Base-by-base conservation (phyloP, 2,329 filamentous ascomycete genomes). In the Cladophialophora carrionii region DNA sequence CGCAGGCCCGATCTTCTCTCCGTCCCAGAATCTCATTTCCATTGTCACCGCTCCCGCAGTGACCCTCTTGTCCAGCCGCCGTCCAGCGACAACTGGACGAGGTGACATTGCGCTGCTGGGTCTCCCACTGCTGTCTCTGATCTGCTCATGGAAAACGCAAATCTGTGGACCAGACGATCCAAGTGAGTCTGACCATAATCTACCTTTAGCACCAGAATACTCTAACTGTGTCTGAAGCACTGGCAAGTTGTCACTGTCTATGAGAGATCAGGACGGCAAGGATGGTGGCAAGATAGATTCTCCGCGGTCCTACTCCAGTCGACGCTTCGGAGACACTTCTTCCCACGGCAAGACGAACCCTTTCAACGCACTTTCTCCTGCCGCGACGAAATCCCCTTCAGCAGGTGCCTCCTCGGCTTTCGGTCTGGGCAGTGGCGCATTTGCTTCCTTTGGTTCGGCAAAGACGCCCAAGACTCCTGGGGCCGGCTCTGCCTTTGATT, bases 381-480 rank as follows among this genome's bases (percentile, higher is more conserved):
- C 90, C 73, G 87, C 86, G 67, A 85, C 84, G 57, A 86, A 85
- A 41, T 94, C 92, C 9, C 91, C 92, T 14, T 91, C 90, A 12
- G 84, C 86, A 61, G 85, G 85, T 72, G 91, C 91, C 62, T 92
- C 92, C 20, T 93, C 90, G 73, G 93, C 94, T 64, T 99, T 99
- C 79, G 93, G 92, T 57, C 83, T 99, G 66, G 95, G 95, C 48
- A 96, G 92, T 20, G 95, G 95, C 72, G 95, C 95, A 62, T 99
- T 99, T 77, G 94, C 94, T 46, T 96, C 93, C n/a, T 96, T 96
- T 77, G 93, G 94, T 26, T 83, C 83, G 51, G 86, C 90, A 34
- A 96, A 96, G 81, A 93, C 92, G 1, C 91, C 92, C 59, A 98
- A 97, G 82, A 88, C 90, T 54, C 85, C 90, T 10, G 70, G 71